Evolutionary conservation across 257 asterid species (phyloP), one percentile per base, ranked within the genome.

Genomic region (Oldenlandia corymbosa): DNA sequence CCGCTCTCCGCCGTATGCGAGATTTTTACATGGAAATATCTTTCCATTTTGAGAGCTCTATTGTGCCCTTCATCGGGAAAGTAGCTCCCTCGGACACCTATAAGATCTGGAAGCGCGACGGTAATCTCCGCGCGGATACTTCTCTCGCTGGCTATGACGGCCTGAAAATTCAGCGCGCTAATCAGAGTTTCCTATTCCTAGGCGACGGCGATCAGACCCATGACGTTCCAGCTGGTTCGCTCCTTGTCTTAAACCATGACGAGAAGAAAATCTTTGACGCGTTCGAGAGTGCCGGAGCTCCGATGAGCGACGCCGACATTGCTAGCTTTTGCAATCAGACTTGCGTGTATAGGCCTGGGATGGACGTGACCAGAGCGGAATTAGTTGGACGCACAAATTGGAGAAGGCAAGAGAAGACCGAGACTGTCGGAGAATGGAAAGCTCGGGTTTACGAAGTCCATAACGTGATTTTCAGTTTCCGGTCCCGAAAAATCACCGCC

Each of bases 1-100:
- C 87, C 31, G 91, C 75, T 3, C 88, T 92, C 51, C 93, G 84
- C 6, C 84, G 95, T 5, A 92, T 89, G 99, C 84, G 97, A 23
- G 99, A 89, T 57, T 92, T 92, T 73, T 92, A 92, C 68, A 89
- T 89, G 99, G 99, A 92, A 81, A 92, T 92, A 31, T 81, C 91
- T 0, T 92, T 92, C 53, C 97, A 89, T 21, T 92, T 92, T 66
- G 99, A 92, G 82, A 92, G 97, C 83, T 87, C 99, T 0, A 80
- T 92, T 31, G 91, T 92, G 11, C 99, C 99, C 6, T 87, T 92
- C 62, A 90, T 89, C 21, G 97, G 95, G 0, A 92, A 85, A 75
- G 83, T 92, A 5, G 95, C 99, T 2, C 99, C 99, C 28, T 92
- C 99, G 2, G 99, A 92, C 32, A 92, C 99, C 1, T 92, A 89